A percentile compares a stretch with the other conserved stretches of the same genome.
Conservation (phyloP, 75 land plant genomes). For the Selaginella tamariscina region DNA sequence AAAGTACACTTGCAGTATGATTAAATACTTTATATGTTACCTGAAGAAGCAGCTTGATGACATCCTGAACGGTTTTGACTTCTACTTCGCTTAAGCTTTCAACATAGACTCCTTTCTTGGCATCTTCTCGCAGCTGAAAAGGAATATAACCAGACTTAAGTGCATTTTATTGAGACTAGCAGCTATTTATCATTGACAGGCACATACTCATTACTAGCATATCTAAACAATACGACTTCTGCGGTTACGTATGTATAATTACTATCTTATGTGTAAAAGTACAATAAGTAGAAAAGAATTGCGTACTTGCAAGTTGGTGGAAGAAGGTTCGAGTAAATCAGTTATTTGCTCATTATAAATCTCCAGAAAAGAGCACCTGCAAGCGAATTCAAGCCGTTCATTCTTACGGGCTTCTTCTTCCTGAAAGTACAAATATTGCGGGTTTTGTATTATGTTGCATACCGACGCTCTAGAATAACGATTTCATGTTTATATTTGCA, state of each 20-base stretch:
- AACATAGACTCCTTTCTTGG: constrained; percentile 82
- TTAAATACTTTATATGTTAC: constrained; percentile 17
- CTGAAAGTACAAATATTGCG: constrained; percentile 28
- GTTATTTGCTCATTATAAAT: constrained; percentile 96
- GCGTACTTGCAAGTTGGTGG: constrained; percentile 69
- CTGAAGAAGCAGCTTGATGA: constrained; percentile 70
- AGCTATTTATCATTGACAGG: not conserved
- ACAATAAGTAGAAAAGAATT: not conserved
- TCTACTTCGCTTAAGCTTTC: constrained; percentile 78
- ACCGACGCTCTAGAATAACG: constrained; percentile 5
- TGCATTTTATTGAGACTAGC: not conserved
- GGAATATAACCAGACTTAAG: not conserved
- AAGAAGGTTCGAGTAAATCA: constrained; percentile 81
- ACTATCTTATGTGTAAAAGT: not conserved
- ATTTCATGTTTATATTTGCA: not conserved
- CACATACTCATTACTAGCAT: not conserved
- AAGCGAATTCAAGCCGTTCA: constrained; percentile 54
- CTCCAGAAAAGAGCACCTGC: constrained; percentile 88
- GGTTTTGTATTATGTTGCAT: not conserved
- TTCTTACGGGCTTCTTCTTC: constrained; percentile 57
- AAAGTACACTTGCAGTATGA: not conserved
- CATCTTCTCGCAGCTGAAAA: constrained; percentile 78
- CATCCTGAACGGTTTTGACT: constrained; percentile 76
- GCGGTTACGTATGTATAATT: not conserved
- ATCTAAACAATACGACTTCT: constrained; percentile 2